Conservation (phyloP, 228 moss, liverwort and hornwort species). For the Sphagnum fallax region DNA sequence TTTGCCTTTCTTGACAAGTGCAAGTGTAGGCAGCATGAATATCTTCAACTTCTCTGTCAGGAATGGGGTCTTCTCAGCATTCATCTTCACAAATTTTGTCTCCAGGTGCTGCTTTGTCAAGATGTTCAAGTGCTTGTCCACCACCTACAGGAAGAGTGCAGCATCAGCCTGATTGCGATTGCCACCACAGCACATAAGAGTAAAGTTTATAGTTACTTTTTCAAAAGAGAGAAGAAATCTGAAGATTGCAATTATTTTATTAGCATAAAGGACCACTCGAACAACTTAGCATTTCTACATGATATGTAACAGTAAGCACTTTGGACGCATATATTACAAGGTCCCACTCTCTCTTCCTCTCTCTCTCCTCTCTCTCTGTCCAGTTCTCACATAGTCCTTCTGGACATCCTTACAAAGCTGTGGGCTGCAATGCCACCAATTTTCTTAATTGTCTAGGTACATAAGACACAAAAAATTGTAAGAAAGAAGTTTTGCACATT, state of each 20-base stretch:
- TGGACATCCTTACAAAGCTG: too few relatives aligned
- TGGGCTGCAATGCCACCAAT: neutral
- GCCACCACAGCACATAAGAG: neutral
- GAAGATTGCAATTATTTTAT: too few relatives aligned
- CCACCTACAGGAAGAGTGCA: constrained; percentile 39
- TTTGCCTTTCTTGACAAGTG: constrained; percentile 85
- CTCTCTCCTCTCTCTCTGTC: too few relatives aligned
- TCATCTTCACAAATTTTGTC: constrained; percentile 85
- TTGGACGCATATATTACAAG: too few relatives aligned
- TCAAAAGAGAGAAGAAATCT: too few relatives aligned
- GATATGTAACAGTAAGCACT: too few relatives aligned
- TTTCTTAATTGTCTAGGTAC: neutral
- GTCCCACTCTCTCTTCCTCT: too few relatives aligned
- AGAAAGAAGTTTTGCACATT: too few relatives aligned
- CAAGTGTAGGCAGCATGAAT: constrained; percentile 86
- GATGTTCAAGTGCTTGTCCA: constrained; percentile 85
- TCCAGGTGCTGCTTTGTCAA: constrained; percentile 92
- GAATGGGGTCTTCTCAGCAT: constrained; percentile 97
- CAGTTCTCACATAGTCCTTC: too few relatives aligned
- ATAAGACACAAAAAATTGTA: too few relatives aligned
- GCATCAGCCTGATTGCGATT: neutral
- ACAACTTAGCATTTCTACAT: too few relatives aligned
- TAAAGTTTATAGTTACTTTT: neutral
- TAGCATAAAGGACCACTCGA: too few relatives aligned
- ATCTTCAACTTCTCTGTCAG: constrained; percentile 89